Evolutionary conservation across 441 rosid species (phyloP), one percentile per base, ranked within the genome.

Genomic region (Arabidopsis hybrid): DNA sequence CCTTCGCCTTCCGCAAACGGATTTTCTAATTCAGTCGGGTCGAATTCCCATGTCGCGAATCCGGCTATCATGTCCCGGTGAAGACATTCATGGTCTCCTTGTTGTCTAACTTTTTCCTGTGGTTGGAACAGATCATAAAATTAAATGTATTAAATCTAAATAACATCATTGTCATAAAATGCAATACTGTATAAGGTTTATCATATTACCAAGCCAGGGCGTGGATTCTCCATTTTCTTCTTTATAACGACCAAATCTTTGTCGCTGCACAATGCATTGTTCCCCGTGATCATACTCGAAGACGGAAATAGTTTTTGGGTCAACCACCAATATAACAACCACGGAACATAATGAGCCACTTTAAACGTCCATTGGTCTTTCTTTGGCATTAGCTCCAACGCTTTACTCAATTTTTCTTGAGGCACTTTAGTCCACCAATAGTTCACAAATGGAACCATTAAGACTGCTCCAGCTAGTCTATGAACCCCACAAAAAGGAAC

Each of bases 351-450:
- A 59, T 81, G 87, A 35, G 96, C 89, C 56, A 91, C 73, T 55
- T 81, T 78, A 69, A 80, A 87, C 49, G 91, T 66, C 89, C 88
- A 85, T 35, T 75, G 83, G 62, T 85, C 84, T 8, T 67, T 58
- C 13, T 13, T 29, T 26, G 71, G 82, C 67, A 85, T 36, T 73
- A 69, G 83, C 71, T 87, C 65, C 3, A 87, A 80, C 40, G 81
- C 91, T 46, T 77, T 80, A 38, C 63, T 87, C 29, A 82, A 61
- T 76, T 87, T 58, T 26, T 58, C 77, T 34, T 66, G 21, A 60
- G 97, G 97, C 67, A 94, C 86, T 77, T 85, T 82, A 38, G 89
- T 86, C 99, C 99, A 94, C 82, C 87, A 85, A 78, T 88, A 94
- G 73, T 83, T 88, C 71, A 94, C 88, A 71, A 86, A 86, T n/a